Evolutionary conservation across 805 yeast genomes (phyloP).

Genomic region (Wickerhamomyces sydowiorum): DNA sequence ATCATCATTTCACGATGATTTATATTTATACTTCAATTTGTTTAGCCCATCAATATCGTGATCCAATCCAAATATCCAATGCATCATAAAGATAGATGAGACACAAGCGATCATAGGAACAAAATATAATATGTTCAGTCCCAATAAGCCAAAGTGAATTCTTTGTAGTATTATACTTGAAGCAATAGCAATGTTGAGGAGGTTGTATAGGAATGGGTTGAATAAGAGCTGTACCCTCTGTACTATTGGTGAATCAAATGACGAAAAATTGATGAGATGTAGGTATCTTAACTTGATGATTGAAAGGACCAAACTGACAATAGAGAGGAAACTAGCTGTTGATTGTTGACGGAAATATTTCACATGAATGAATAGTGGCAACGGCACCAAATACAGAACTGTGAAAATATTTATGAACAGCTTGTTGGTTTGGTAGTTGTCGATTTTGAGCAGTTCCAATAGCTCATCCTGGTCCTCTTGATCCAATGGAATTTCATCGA

Average conservation of each 20-base stretch:
- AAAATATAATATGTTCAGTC: conserved; percentile 7
- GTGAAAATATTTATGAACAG: conserved; percentile 13
- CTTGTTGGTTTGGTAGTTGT: conserved; percentile 7
- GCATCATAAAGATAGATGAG: conserved; percentile 10
- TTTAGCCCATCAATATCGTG: conserved; percentile 17
- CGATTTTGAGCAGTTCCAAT: conserved; percentile 9
- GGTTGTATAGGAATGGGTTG: background rate
- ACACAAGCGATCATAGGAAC: conserved; percentile 13
- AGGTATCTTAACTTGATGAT: background rate
- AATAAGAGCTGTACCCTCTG: background rate
- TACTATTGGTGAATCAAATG: background rate
- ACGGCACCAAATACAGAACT: conserved; percentile 10
- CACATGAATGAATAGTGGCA: conserved; percentile 7
- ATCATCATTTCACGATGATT: conserved; percentile 18
- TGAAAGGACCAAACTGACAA: background rate
- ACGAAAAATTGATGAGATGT: background rate
- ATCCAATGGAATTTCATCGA: background rate
- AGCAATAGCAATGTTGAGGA: background rate
- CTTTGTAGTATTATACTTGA: background rate
- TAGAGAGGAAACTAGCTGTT: conserved; percentile 3
- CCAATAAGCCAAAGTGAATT: conserved; percentile 4
- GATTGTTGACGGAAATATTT: conserved; percentile 4
- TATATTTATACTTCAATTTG: conserved; percentile 25
- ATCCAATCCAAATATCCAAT: conserved; percentile 14
- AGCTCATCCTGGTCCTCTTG: conserved; percentile 14